phyloP scores from a whole-genome alignment of 225 moss, liverwort and hornwort species.

The Bryum argenteum region DNA sequence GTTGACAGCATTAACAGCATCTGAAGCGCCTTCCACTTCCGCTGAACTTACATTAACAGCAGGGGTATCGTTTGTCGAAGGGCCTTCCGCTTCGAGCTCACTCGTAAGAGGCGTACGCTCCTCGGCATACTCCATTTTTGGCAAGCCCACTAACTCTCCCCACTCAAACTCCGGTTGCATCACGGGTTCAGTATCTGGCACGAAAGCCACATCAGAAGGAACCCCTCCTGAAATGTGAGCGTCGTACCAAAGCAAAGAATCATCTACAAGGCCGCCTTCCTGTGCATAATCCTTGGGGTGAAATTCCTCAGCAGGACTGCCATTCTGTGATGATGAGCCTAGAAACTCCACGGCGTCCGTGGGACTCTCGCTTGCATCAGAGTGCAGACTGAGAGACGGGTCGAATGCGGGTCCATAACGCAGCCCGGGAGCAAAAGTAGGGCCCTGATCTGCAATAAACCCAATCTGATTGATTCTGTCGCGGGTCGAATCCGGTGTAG shows the following conservation, averaged over 20 bases:
- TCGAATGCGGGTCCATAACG: conserved; percentile 89
- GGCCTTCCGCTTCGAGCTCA: conserved; percentile 13
- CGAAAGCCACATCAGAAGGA: conserved; percentile 40
- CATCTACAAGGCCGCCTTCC: conserved; percentile 37
- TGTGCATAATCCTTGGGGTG: conserved; percentile 40
- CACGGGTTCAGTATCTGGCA: conserved; percentile 36
- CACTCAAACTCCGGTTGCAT: conserved; percentile 51
- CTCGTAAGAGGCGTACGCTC: conserved; percentile 20
- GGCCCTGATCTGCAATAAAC: conserved; percentile 75
- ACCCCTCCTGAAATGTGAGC: conserved; percentile 56
- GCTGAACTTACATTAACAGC: conserved; percentile 18
- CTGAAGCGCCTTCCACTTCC: conserved; percentile 24
- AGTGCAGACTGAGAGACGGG: conserved; percentile 82
- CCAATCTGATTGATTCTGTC: conserved; percentile 87
- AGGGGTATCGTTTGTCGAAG: conserved; percentile 16
- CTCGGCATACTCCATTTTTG: conserved; percentile 39
- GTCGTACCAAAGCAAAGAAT: conserved; percentile 64
- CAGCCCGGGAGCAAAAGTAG: conserved; percentile 87
- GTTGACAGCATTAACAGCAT: conserved; percentile 11
- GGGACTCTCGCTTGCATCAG: conserved; percentile 25
- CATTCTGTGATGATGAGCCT: conserved; percentile 42
- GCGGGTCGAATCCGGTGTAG: conserved; percentile 67
- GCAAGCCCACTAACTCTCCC: conserved; percentile 50
- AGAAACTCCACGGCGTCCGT: conserved; percentile 44
- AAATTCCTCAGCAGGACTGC: conserved; percentile 43